Base-by-base conservation (phyloP, 2,329 filamentous ascomycete genomes). In the Aphanocladium album region DNA sequence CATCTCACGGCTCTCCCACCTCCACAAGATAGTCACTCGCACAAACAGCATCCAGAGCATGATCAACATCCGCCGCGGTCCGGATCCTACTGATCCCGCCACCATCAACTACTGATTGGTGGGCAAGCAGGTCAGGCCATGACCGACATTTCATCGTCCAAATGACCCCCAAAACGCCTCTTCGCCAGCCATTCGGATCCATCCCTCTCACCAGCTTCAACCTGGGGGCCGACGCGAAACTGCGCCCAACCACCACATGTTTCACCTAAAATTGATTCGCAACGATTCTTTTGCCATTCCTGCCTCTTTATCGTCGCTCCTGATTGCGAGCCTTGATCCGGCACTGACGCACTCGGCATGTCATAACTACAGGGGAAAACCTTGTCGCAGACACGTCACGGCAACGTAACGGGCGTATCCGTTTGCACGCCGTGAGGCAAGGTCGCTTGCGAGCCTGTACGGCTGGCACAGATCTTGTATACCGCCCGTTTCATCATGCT, bases 211-310 rank as follows among this genome's bases (percentile, higher is more conserved):
- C 21, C 37, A 17, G 23, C 23, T 45, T 23, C 25, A 9, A 30
- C 25, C 37, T 23, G 21, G 52, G 25, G 45, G 37, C n/a, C 23
- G 37, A 51, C 46, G 56, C 47, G 47, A 58, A 58, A 58, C 56
- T 39, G 25, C 47, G 56, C 55, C 55, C 46, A 57, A 41, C 33
- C 43, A 43, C 25, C 21, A 27, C 30, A 27, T 43, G 56, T 58
- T 49, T 58, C 56, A 51, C 35, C 56, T 51, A 58, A 58, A 50
- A 57, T 25, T 41, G 45, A 45, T 58, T 51, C 55, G 35, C 33
- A 57, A 39, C 30, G 17, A 45, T 52, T 39, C 51, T n/a, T 5
- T 17, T 2, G n/a, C 43, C 21, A 3, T 16, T 21, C 46, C 23
- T 49, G 19, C 23, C 17, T 8, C 46, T 30, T 30, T 30, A 30